phyloP scores from a whole-genome alignment of 2,329 filamentous ascomycete genomes.

The Penicillium sclerotigenum region DNA sequence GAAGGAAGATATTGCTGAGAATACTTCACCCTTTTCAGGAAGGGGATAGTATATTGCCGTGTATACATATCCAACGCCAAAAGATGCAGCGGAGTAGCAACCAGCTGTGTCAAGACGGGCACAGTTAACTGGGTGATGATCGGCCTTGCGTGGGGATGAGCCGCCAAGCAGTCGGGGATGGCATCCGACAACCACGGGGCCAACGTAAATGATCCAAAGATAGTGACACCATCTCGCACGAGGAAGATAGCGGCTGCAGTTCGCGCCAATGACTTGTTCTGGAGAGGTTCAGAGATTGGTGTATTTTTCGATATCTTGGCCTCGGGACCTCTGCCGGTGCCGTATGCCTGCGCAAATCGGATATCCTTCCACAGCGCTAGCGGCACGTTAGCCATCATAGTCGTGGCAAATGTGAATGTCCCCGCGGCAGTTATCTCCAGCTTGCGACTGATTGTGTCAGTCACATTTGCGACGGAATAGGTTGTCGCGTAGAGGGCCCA shows the following conservation, averaged over 20 bases:
- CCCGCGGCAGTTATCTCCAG: slow-evolving; percentile 51
- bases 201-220: slow-evolving; percentile 55
- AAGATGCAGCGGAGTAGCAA: slow-evolving; percentile 78
- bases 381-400: slow-evolving; percentile 32
- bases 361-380: slow-evolving; percentile 33
- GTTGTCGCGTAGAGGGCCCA: slow-evolving; percentile 72
- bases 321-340: slow-evolving; percentile 49
- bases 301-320: slow-evolving; percentile 62
- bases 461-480: slow-evolving; percentile 76
- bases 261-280: slow-evolving; percentile 13
- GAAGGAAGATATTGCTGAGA: slow-evolving; percentile 67
- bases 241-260: slow-evolving; percentile 61
- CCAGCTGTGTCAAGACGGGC: slow-evolving; percentile 70
- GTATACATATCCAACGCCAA: slow-evolving; percentile 86
- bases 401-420: slow-evolving; percentile 62
- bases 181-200: slow-evolving; percentile 20
- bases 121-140: slow-evolving; percentile 66
- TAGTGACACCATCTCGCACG: slow-evolving; percentile 74
- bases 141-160: slow-evolving; percentile 22
- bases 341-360: slow-evolving; percentile 64
- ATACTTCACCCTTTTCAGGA: slow-evolving; percentile 56
- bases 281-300: not conserved
- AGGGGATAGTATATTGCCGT: slow-evolving; percentile 29
- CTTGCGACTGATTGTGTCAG: slow-evolving; percentile 71
- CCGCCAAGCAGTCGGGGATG: slow-evolving; percentile 24